Base-by-base conservation (phyloP, 768 basidiomycete species). In the Lactifluus subvellereus region DNA sequence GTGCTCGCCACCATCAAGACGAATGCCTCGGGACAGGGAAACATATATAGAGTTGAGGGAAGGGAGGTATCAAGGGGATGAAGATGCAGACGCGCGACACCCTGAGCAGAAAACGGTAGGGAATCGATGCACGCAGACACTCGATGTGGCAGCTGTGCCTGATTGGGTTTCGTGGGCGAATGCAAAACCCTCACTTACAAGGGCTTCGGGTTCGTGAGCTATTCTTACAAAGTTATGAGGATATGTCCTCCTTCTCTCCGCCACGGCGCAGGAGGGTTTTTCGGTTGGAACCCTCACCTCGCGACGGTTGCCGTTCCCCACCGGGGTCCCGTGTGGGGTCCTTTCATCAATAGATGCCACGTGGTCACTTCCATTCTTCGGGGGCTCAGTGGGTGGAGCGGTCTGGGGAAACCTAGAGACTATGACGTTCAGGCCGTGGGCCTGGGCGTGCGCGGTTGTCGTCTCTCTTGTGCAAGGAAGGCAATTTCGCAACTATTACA, bases 401-500 rank as follows among this genome's bases (percentile, higher is more conserved):
- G 32, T n/a, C 47, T 64, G 62, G 58, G 49, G 61, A 62, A 62
- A 56, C 61, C n/a, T 57, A 51, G 48, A 55, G 40, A 18, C 13
- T 8, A 60, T 55, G 62, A 54, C 53, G 47, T 55, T 59, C 38
- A 30, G 32, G 18, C 57, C 53, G 47, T 64, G 62, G 53, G 32
- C 38, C 38, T 20, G 20, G 57, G 38, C 35, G 54, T 20, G 32
- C 22, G 38, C 33, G n/a, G 37, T 30, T 22, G 20, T 38, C 16
- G 16, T 47, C 38, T 6, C 45, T 33, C 38, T 35, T 53, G 18
- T 22, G 14, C 27, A 27, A 27, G 32, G n/a, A n/a, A 40, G 32
- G 35, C 30, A 49, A 61, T 33, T 48, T 53, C 32, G 43, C 50
- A 38, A n/a, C 40, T 14, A 35, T 43, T 13, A 18, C 40, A 37